A percentile compares a stretch with the other conserved stretches of the same genome.
phyloP scores from a whole-genome alignment of 495 filamentous ascomycete species.

The Cenococcum geophilum region DNA sequence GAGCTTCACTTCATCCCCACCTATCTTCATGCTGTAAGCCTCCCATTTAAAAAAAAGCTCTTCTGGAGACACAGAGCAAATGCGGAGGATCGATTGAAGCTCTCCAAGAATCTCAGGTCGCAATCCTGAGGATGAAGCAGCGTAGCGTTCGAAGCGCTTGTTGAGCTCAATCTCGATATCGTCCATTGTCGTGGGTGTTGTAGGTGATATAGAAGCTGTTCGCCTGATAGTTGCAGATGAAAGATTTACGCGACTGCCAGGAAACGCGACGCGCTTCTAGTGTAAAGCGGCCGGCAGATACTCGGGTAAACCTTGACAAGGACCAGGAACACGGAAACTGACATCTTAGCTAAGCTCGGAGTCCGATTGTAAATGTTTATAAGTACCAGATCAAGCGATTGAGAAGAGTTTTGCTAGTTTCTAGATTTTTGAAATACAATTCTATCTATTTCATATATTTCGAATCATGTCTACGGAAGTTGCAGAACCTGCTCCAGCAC shows the following conservation, averaged over 20 bases:
- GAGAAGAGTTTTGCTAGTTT: too few relatives aligned
- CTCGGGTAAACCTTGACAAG: too few relatives aligned
- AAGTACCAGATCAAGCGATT: too few relatives aligned
- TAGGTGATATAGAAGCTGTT: background rate
- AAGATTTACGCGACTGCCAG: background rate
- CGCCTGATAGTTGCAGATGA: conserved; percentile 9
- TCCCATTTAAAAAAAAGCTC: conserved; percentile 98
- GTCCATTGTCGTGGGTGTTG: conserved; percentile 17
- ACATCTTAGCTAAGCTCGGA: conserved; percentile 1
- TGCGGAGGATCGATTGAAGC: conserved; percentile 72
- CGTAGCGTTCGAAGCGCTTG: conserved; percentile 26
- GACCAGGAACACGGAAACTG: too few relatives aligned
- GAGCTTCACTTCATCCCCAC: conserved; percentile 62
- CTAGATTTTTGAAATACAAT: too few relatives aligned
- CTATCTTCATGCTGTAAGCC: conserved; percentile 91
- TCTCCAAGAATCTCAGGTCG: conserved; percentile 69
- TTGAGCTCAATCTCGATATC: conserved; percentile 31
- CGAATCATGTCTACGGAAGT: background rate
- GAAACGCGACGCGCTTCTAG: conserved; percentile 2
- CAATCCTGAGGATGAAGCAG: conserved; percentile 44
- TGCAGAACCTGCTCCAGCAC: background rate
- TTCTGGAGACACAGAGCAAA: conserved; percentile 68
- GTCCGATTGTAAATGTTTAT: background rate
- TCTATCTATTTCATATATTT: too few relatives aligned
- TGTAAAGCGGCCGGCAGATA: too few relatives aligned